A percentile compares a stretch with the other conserved stretches of the same genome.
These are phyloP conservation scores for Colletotrichum horii DNA, from an alignment of 2,329 filamentous ascomycete genomes.

Conservation along the genomic window DNA sequence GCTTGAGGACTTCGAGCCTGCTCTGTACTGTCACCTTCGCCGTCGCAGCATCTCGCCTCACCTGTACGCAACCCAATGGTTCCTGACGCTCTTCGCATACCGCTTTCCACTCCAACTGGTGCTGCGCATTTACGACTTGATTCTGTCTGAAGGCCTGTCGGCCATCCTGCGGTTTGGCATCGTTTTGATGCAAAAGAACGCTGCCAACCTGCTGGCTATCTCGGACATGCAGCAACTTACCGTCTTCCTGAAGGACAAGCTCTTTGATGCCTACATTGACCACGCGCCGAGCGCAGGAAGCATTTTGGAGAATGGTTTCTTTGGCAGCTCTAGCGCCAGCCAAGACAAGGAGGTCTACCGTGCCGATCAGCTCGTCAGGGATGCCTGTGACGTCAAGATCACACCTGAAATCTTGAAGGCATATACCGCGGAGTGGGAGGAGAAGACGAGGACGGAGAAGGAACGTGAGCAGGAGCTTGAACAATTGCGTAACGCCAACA, in stretches of 20 bases:
- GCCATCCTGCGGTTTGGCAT: conserved; percentile 95
- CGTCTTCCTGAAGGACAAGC: conserved; percentile 86
- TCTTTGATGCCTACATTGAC: conserved; percentile 98
- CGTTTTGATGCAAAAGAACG: conserved; percentile 95
- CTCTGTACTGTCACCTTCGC: conserved; percentile 91
- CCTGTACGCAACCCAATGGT: conserved; percentile 98
- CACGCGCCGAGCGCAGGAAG: conserved; percentile 90
- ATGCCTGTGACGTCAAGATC: conserved; percentile 88
- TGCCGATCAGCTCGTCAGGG: conserved; percentile 89
- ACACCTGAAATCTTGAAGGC: conserved; percentile 80
- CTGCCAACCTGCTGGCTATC: conserved; percentile 77
- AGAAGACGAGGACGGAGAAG: conserved; percentile 82
- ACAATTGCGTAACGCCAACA: conserved; percentile 69
- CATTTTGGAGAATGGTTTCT: conserved; percentile 95
- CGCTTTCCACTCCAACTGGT: conserved; percentile 96
- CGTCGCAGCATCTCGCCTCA: conserved; percentile 87
- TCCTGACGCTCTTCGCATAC: conserved; percentile 97
- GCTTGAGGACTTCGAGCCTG: conserved; percentile 91
- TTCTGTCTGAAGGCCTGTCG: conserved; percentile 89
- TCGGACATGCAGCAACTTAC: conserved; percentile 91
- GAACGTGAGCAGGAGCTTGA: conserved; percentile 85
- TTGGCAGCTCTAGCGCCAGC: conserved; percentile 87
- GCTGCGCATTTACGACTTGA: conserved; percentile 93
- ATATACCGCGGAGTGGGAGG: conserved; percentile 91
- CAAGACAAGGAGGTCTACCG: conserved; percentile 96